Conservation (phyloP, 106 monocot genomes). For the Gastrodia elata region DNA sequence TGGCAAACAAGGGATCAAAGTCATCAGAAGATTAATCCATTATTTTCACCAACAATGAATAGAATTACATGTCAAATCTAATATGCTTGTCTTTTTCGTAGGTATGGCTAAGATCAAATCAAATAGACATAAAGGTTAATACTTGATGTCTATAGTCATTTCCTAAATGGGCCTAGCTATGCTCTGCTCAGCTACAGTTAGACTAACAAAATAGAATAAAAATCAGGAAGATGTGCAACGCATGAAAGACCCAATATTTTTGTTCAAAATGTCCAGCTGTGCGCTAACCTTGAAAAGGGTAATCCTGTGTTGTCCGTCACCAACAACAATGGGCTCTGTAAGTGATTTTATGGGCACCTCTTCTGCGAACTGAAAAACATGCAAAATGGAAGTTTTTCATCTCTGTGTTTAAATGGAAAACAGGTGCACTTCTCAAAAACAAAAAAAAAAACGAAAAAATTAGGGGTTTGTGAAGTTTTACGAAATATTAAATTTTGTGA, state of each 20-base stretch:
- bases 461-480: neutral
- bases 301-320: constrained; percentile 36
- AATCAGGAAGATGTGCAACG: neutral
- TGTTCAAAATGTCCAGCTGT: neutral
- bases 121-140: no score
- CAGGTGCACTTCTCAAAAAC: neutral
- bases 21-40: no score
- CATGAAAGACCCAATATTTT: neutral
- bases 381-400: neutral
- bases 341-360: constrained; percentile 4
- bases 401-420: no score
- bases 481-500: no score
- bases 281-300: constrained; percentile 57
- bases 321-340: constrained; percentile 44
- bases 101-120: no score
- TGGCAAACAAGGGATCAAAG: no score
- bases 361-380: neutral
- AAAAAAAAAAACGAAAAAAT: neutral
- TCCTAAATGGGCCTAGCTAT: no score
- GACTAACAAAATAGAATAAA: neutral
- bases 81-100: no score
- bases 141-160: no score
- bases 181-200: no score
- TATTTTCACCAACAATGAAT: no score
- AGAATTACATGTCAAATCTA: no score